Evolutionary conservation across 2,329 filamentous ascomycete genomes (phyloP).

Genomic region (Sordariomycetes sp.): DNA sequence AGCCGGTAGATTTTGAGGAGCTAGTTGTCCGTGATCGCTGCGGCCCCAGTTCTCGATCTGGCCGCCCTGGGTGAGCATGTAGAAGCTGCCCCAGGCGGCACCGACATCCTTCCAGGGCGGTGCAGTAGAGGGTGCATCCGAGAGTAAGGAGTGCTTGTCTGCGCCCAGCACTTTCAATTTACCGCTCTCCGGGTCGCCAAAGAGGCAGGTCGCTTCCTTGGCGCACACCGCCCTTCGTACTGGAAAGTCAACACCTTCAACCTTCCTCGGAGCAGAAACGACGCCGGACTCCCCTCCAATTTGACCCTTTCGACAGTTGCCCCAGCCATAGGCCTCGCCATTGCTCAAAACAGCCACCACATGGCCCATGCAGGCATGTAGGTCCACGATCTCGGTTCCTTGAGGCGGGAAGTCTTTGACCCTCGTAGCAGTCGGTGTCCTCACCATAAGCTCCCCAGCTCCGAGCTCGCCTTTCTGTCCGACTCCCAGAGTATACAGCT

Average conservation of each 20-base stretch:
- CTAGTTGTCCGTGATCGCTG: constrained; percentile 75
- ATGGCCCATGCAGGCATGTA: constrained; percentile 72
- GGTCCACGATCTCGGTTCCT: constrained; percentile 47
- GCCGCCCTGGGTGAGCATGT: constrained; percentile 46
- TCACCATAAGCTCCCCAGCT: constrained; percentile 42
- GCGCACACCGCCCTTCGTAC: constrained; percentile 65
- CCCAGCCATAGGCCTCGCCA: constrained; percentile 82
- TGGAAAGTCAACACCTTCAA: constrained; percentile 51
- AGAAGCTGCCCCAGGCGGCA: constrained; percentile 77
- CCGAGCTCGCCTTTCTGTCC: constrained; percentile 68
- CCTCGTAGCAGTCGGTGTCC: constrained; percentile 33
- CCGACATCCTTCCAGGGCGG: constrained; percentile 57
- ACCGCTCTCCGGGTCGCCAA: constrained; percentile 46
- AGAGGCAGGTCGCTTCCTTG: constrained; percentile 74
- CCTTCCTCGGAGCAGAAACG: constrained; percentile 50
- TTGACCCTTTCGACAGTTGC: constrained; percentile 77
- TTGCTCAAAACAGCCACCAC: constrained; percentile 63
- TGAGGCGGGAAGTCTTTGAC: constrained; percentile 57
- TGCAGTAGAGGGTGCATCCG: constrained; percentile 41
- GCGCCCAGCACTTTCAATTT: constrained; percentile 60
- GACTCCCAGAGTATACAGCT: constrained; percentile 55
- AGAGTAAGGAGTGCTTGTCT: constrained; percentile 62
- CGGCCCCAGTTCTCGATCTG: constrained; percentile 68
- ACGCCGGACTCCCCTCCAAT: constrained; percentile 51
- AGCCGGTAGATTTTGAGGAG: constrained; percentile 50